Percentiles rank a stretch among this genome's conserved stretches.
These are phyloP conservation scores for Neospora caninum DNA, from an alignment of 169 alveolate genomes.

Conservation along the genomic window DNA sequence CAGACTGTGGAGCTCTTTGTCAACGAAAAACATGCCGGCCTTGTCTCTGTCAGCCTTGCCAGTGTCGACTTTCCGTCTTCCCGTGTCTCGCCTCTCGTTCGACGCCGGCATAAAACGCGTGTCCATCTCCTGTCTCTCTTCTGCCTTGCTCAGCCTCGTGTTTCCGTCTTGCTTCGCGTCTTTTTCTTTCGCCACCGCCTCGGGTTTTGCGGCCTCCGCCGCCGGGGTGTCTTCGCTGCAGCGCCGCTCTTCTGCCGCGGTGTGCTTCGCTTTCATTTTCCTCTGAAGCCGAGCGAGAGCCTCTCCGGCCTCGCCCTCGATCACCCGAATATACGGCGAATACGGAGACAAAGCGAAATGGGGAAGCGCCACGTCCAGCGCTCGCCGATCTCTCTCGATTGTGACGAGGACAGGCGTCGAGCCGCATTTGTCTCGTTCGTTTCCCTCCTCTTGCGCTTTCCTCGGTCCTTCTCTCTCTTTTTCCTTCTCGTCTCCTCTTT, in stretches of 20 bases:
- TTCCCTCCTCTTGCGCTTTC: background rate
- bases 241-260: background rate
- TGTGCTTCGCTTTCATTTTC: background rate
- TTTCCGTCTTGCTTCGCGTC: background rate
- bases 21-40: background rate
- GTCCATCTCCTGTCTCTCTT: too few relatives aligned
- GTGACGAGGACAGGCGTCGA: constrained; percentile 27
- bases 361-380: constrained; percentile 52
- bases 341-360: constrained; percentile 46
- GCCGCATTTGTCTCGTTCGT: background rate
- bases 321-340: constrained; percentile 24
- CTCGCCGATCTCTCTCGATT: constrained; percentile 62
- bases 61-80: background rate
- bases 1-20: background rate
- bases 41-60: background rate
- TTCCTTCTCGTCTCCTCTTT: background rate
- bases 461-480: background rate
- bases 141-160: too few relatives aligned
- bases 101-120: too few relatives aligned
- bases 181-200: background rate
- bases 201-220: background rate
- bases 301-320: constrained; percentile 56
- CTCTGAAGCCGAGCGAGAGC: constrained; percentile 33
- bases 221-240: background rate
- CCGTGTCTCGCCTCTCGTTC: too few relatives aligned